A percentile compares a stretch with the other conserved stretches of the same genome.
These are phyloP conservation scores for Ascocoryne sarcoides DNA, from an alignment of 2,329 filamentous ascomycete genomes.

Conservation along the genomic window DNA sequence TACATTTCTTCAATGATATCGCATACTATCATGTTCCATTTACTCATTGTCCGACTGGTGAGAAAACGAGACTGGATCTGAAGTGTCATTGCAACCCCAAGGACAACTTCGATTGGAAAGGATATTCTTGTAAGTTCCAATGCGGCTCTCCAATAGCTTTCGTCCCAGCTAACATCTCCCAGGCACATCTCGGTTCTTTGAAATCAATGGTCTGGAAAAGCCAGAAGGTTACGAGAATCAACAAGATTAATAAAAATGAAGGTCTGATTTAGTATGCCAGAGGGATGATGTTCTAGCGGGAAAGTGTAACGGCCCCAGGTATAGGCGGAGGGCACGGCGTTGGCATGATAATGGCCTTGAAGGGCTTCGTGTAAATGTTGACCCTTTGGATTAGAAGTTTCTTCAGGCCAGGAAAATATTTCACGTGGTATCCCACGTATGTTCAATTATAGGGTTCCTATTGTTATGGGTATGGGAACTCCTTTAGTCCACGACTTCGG, in stretches of 20 bases:
- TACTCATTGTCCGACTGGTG: conserved; percentile 90
- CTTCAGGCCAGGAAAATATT: neutral
- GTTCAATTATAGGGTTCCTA: neutral
- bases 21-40: conserved; percentile 97
- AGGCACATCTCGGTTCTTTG: conserved; percentile 83
- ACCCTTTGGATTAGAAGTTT: neutral
- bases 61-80: conserved; percentile 72
- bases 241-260: conserved; percentile 35
- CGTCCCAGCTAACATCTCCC: conserved; percentile 15
- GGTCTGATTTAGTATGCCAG: no score
- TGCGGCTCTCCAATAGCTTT: neutral
- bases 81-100: conserved; percentile 92
- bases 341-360: neutral
- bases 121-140: conserved; percentile 75
- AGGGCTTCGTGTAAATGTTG: neutral
- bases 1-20: conserved; percentile 99
- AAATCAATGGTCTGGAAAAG: conserved; percentile 71
- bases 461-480: no score
- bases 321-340: neutral
- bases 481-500: no score
- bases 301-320: neutral
- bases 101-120: conserved; percentile 99
- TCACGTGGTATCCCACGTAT: neutral
- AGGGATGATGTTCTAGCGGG: neutral
- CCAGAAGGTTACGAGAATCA: conserved; percentile 78